phyloP scores from a whole-genome alignment of 768 basidiomycete genomes.

The Candolleomyces efflorescens region DNA sequence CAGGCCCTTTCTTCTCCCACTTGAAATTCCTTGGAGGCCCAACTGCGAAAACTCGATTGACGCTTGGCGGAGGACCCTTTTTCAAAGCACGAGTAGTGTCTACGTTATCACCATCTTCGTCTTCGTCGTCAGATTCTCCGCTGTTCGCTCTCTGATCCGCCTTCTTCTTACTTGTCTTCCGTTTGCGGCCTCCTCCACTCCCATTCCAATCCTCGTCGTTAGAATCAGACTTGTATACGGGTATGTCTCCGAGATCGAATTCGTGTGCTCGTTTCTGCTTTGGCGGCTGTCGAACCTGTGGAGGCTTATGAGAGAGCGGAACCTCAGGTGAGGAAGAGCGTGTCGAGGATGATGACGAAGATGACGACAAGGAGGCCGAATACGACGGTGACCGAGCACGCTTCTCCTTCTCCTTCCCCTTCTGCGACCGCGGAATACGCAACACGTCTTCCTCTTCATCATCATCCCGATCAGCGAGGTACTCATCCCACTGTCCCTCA shows the following conservation, averaged over 20 bases:
- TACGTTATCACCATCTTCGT: too few relatives aligned
- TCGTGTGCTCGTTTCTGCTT: not conserved
- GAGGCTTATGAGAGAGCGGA: not conserved
- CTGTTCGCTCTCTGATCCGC: not conserved
- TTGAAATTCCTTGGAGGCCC: not conserved
- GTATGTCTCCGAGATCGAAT: not conserved
- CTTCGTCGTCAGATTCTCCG: too few relatives aligned
- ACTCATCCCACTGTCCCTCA: not conserved
- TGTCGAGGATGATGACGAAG: not conserved
- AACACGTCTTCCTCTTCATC: not conserved
- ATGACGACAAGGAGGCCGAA: too few relatives aligned
- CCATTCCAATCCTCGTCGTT: slow-evolving; percentile 1
- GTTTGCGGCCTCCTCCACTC: not conserved
- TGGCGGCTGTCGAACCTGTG: not conserved
- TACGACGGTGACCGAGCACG: too few relatives aligned
- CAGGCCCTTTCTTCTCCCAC: not conserved
- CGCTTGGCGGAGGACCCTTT: too few relatives aligned
- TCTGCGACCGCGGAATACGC: too few relatives aligned
- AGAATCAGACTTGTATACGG: not conserved
- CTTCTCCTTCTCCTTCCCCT: too few relatives aligned
- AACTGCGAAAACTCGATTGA: not conserved
- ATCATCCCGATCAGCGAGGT: not conserved
- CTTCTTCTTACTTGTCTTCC: not conserved
- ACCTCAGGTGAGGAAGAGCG: not conserved
- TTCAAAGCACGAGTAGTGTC: too few relatives aligned